These are phyloP conservation scores for Coffea humblotiana DNA, from an alignment of 305 asterid species.

Conservation along the genomic window DNA sequence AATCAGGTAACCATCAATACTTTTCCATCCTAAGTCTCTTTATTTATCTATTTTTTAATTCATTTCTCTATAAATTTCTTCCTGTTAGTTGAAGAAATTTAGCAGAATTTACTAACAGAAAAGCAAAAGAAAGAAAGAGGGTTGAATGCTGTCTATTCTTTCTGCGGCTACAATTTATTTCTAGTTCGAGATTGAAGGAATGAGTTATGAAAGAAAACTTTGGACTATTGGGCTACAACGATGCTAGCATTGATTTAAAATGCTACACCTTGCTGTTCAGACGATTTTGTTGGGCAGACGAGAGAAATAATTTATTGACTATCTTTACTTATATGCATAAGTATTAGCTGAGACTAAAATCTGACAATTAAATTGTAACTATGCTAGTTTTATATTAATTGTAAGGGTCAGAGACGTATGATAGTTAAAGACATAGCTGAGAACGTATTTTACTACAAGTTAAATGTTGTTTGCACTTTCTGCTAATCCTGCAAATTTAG, in stretches of 20 bases:
- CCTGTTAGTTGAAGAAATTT: not conserved
- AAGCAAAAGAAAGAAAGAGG: not conserved
- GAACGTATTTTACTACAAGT: not conserved
- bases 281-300: not conserved
- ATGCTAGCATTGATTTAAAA: not conserved
- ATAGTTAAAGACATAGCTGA: not conserved
- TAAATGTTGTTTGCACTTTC: not conserved
- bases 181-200: not conserved
- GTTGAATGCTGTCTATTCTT: not conserved
- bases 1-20: conserved; percentile 8
- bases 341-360: not conserved
- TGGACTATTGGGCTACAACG: not conserved
- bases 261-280: not conserved
- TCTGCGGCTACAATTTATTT: not conserved
- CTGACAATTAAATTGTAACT: not conserved
- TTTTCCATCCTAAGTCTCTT: not conserved
- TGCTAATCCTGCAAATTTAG: not conserved
- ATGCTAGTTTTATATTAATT: not conserved
- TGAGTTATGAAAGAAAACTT: not conserved
- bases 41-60: not conserved
- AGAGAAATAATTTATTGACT: not conserved
- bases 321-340: not conserved
- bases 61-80: not conserved
- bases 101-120: too few species aligned
- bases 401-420: not conserved